Evolutionary conservation across 2,329 filamentous ascomycete species (phyloP).

Genomic region (Emericellopsis atlantica): DNA sequence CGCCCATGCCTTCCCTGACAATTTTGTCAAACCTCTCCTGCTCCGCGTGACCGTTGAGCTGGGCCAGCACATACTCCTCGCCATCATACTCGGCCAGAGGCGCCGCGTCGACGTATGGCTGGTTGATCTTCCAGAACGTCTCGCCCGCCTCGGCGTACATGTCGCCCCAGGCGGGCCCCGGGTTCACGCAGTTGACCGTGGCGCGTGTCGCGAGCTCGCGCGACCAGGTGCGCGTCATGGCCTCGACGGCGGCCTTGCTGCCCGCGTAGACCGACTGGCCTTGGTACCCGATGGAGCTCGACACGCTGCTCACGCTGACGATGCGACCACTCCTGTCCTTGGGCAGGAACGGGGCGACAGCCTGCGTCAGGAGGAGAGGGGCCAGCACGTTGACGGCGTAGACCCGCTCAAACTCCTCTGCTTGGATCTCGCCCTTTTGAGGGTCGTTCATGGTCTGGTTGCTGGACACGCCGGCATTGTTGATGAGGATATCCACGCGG

Average conservation of each 20-base stretch:
- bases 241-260: slow-evolving; percentile 45
- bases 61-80: slow-evolving; percentile 14
- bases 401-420: slow-evolving; percentile 54
- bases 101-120: slow-evolving; percentile 21
- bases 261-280: slow-evolving; percentile 45
- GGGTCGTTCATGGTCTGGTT: slow-evolving; percentile 52
- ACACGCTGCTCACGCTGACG: slow-evolving; percentile 42
- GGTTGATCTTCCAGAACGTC: slow-evolving; percentile 22
- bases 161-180: slow-evolving; percentile 39
- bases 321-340: slow-evolving; percentile 48
- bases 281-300: slow-evolving; percentile 37
- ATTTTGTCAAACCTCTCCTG: slow-evolving; percentile 14
- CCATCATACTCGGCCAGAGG: slow-evolving; percentile 20
- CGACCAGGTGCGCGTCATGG: slow-evolving; percentile 46
- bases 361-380: slow-evolving; percentile 66
- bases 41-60: slow-evolving; percentile 11
- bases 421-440: slow-evolving; percentile 36
- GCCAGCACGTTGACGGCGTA: slow-evolving; percentile 76
- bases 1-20: slow-evolving; percentile 19
- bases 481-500: slow-evolving; percentile 67
- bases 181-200: slow-evolving; percentile 46
- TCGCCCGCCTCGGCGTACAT: slow-evolving; percentile 31
- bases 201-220: slow-evolving; percentile 38
- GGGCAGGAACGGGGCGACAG: slow-evolving; percentile 57
- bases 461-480: slow-evolving; percentile 65